Evolutionary conservation across 768 basidiomycete genomes (phyloP).

Genomic region (Trametes elegans): DNA sequence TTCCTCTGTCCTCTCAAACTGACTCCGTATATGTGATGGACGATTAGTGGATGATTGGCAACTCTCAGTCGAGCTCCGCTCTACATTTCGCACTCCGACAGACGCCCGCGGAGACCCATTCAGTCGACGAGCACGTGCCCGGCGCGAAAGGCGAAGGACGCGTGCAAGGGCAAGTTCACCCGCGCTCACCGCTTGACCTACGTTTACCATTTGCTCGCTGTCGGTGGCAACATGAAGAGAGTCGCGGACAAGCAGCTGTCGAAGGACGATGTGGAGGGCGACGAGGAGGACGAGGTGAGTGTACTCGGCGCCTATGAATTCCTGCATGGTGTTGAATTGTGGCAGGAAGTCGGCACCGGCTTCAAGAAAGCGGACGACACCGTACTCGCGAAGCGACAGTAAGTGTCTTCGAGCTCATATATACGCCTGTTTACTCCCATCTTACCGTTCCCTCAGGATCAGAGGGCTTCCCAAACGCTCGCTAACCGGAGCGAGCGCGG

Average conservation of each 20-base stretch:
- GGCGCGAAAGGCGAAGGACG: conserved; percentile 9
- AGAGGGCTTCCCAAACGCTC: conserved; percentile 59
- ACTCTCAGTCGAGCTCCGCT: too few species aligned
- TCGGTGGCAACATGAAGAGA: conserved; percentile 56
- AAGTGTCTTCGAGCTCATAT: conserved; percentile 26
- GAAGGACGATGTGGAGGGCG: conserved; percentile 51
- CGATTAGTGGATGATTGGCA: too few species aligned
- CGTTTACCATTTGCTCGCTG: background rate
- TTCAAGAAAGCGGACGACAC: conserved; percentile 63
- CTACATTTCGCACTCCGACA: background rate
- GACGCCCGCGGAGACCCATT: background rate
- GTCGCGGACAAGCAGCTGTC: conserved; percentile 69
- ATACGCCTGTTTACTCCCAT: background rate
- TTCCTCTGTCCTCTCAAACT: too few species aligned
- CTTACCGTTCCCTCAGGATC: conserved; percentile 49
- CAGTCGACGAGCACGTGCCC: background rate
- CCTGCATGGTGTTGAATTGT: background rate
- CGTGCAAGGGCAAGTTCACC: conserved; percentile 2
- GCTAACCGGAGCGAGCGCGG: conserved; percentile 16
- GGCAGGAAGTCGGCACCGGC: conserved; percentile 44
- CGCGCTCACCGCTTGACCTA: too few species aligned
- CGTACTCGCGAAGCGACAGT: conserved; percentile 57
- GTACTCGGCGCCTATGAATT: background rate
- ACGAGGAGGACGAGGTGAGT: conserved; percentile 36
- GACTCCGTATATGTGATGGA: too few species aligned